These are phyloP conservation scores for Hamamelis virginiana DNA, from an alignment of 164 flowering plant species.

Conservation along the genomic window DNA sequence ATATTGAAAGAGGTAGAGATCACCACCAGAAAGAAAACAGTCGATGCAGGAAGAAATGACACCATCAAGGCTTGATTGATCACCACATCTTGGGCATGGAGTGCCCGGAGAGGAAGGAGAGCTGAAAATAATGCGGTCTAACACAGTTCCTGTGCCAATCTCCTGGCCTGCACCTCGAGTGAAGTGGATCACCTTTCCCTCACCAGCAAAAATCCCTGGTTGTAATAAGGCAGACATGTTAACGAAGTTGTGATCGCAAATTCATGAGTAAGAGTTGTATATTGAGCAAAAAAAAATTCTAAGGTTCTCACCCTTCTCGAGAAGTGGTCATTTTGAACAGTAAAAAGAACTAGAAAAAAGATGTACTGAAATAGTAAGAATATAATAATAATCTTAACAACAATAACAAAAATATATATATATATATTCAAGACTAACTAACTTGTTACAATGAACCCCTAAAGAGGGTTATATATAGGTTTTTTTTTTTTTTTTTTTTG, in stretches of 20 bases:
- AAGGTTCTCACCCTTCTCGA: too few species aligned
- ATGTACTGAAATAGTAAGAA: too few species aligned
- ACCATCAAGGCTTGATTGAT: slow-evolving; percentile 51
- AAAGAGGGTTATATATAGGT: too few species aligned
- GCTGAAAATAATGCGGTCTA: slow-evolving; percentile 67
- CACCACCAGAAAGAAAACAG: slow-evolving; percentile 73
- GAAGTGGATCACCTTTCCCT: slow-evolving; percentile 73
- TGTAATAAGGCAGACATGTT: not conserved
- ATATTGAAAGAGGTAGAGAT: slow-evolving; percentile 68
- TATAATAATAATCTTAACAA: too few species aligned
- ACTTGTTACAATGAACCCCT: too few species aligned
- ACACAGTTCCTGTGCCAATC: slow-evolving; percentile 64
- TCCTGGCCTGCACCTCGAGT: slow-evolving; percentile 83
- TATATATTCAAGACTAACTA: too few species aligned
- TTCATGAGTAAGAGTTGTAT: too few species aligned
- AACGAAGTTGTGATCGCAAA: not conserved
- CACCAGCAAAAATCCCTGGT: slow-evolving; percentile 68
- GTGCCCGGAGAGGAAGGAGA: slow-evolving; percentile 47
- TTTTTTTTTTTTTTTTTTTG: too few species aligned
- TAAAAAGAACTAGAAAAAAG: too few species aligned
- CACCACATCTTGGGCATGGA: slow-evolving; percentile 69
- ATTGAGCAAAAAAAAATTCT: too few species aligned
- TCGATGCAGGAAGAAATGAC: slow-evolving; percentile 74
- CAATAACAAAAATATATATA: too few species aligned
- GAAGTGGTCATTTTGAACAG: too few species aligned